Base-by-base conservation (phyloP, 2,329 filamentous ascomycete species). In the Cladorrhinum sp. region DNA sequence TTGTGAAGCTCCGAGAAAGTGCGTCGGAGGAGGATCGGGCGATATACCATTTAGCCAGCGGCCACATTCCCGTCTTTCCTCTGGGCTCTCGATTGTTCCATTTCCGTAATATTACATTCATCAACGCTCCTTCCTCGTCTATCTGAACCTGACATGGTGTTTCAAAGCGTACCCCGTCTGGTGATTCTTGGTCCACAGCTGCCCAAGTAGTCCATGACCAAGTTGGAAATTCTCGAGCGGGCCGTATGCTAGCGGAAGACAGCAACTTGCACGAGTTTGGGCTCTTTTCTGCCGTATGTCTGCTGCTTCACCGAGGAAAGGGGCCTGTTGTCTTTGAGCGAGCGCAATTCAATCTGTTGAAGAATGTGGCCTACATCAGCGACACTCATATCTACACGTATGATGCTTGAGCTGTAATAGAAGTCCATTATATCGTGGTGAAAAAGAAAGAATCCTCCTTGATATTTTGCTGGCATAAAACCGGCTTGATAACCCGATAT, bases 161-260 rank as follows among this genome's bases (percentile, higher is more conserved):
- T 32, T 54, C 51, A 54, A 36, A 54, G n/a, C 36, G 24, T 25
- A 54, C 51, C 5, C 51, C 51, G 36, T 25, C 51, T 10, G 24
- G 12, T 32, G 32, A 36, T 13, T 10, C 7, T 2, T 12, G 12
- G 32, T 54, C 51, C 3, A 32, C 51, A 6, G 51, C 27, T 54
- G 36, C 51, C 51, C 51, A 54, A 20, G 51, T 25, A 9, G 51
- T 25, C 51, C 51, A 54, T 32, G 51, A 54, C 51, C 51, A 54
- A 18, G 51, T 32, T 36, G 51, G 51, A 38, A 54, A 54, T 54
- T 16, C 9, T 54, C 25, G 27, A 54, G 36, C 10, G 36, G 51
- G n/a, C 13, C 51, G 51, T 18, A 20, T 54, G 36, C 24, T 54
- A 24, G 12, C 25, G 10, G 16, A 54, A 54, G 18, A 54, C 36